phyloP scores from a whole-genome alignment of 495 filamentous ascomycete genomes.

The Annulohypoxylon nitens region DNA sequence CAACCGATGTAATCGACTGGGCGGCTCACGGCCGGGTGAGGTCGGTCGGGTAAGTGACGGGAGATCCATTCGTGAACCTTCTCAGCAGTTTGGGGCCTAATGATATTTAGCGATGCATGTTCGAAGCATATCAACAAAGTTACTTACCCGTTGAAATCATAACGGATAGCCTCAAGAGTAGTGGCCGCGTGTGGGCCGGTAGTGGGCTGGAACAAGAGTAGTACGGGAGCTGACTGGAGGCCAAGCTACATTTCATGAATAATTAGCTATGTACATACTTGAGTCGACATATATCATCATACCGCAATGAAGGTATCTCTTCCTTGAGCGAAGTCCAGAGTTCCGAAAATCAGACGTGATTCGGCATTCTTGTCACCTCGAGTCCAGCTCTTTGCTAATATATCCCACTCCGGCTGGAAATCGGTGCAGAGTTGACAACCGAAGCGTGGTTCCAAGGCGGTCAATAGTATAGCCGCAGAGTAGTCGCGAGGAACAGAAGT shows the following conservation, averaged over 20 bases:
- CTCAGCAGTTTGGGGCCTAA: constrained; percentile 81
- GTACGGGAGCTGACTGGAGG: constrained; percentile 93
- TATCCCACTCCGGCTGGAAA: constrained; percentile 94
- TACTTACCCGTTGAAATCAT: constrained; percentile 87
- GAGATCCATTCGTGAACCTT: constrained; percentile 81
- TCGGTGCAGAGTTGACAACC: constrained; percentile 89
- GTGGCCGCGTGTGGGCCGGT: constrained; percentile 82
- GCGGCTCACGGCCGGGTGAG: constrained; percentile 80
- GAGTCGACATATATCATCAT: constrained; percentile 44
- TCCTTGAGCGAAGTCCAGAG: constrained; percentile 89
- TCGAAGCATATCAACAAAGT: neutral
- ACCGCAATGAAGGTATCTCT: constrained; percentile 91
- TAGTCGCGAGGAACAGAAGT: constrained; percentile 86
- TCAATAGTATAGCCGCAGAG: constrained; percentile 83
- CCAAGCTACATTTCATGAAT: constrained; percentile 70
- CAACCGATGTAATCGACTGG: constrained; percentile 89
- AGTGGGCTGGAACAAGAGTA: constrained; percentile 90
- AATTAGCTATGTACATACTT: constrained; percentile 27
- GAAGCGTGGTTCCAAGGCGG: constrained; percentile 85
- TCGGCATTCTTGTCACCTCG: constrained; percentile 80
- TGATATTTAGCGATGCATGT: constrained; percentile 27
- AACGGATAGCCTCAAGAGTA: constrained; percentile 77
- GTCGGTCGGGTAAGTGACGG: constrained; percentile 79
- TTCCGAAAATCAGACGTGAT: constrained; percentile 81
- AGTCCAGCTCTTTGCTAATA: constrained; percentile 88